These are phyloP conservation scores for Ceratobasidium sp. DNA, from an alignment of 1,284 basidiomycete genomes.

Conservation along the genomic window DNA sequence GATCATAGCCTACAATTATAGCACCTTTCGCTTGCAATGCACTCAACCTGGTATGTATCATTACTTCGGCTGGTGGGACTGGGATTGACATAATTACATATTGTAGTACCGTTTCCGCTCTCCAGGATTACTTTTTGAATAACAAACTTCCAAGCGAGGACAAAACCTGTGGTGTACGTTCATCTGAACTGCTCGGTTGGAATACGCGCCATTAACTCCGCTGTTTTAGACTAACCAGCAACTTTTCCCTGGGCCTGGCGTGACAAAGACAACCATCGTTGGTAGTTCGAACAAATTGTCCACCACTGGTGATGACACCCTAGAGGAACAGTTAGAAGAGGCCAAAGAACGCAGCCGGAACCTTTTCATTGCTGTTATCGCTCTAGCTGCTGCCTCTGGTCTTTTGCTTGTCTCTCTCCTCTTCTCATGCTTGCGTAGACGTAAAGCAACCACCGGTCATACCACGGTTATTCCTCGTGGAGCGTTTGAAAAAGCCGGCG, in stretches of 20 bases:
- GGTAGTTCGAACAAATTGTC: not conserved
- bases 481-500: slow-evolving; percentile 1
- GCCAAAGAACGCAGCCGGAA: not conserved
- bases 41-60: slow-evolving; percentile 2
- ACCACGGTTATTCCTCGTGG: slow-evolving; percentile 8
- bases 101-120: slow-evolving; percentile 22
- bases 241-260: slow-evolving; percentile 28
- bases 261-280: slow-evolving; percentile 12
- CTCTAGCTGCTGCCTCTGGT: not conserved
- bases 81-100: not conserved
- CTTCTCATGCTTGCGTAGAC: not conserved
- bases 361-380: slow-evolving; percentile 9
- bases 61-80: not conserved
- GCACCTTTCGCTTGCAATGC: slow-evolving; percentile 17
- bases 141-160: slow-evolving; percentile 22
- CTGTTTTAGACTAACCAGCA: slow-evolving; percentile 28
- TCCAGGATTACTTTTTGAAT: slow-evolving; percentile 29
- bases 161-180: slow-evolving; percentile 19
- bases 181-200: not conserved
- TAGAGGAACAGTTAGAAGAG: not conserved
- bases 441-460: not conserved
- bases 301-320: not conserved
- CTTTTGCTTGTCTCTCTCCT: not conserved
- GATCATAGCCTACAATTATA: not conserved
- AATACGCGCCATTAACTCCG: not conserved